A percentile compares a stretch with the other conserved stretches of the same genome.
Evolutionary conservation across 2,329 filamentous ascomycete species (phyloP).

Genomic region (Ustulina deusta): DNA sequence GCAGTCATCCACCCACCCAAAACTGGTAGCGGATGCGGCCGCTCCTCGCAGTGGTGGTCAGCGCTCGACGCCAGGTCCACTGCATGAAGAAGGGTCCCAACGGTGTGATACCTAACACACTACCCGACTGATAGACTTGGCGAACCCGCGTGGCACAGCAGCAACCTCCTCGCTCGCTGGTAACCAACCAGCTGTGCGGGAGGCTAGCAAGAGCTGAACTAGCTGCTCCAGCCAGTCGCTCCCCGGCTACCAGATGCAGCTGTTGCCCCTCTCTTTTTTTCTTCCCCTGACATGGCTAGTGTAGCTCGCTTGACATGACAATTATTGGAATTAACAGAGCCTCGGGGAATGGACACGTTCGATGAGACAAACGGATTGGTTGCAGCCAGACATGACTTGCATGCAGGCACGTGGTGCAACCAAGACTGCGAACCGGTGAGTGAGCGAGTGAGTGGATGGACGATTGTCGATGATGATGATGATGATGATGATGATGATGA

Average conservation of each 20-base stretch:
- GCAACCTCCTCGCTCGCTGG: conserved; percentile 26
- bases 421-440: conserved; percentile 22
- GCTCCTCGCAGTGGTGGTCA: conserved; percentile 21
- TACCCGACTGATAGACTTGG: conserved; percentile 29
- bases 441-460: conserved; percentile 10
- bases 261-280: conserved; percentile 21
- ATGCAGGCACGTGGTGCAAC: conserved; percentile 15
- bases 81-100: conserved; percentile 25
- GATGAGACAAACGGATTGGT: conserved; percentile 21
- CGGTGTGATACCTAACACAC: conserved; percentile 33
- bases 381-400: conserved; percentile 32
- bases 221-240: conserved; percentile 27
- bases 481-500: background rate
- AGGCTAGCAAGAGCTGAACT: conserved; percentile 36
- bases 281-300: conserved; percentile 31
- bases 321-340: conserved; percentile 32
- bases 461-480: background rate
- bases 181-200: conserved; percentile 38
- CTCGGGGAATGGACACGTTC: conserved; percentile 27
- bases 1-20: conserved; percentile 25
- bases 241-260: conserved; percentile 35
- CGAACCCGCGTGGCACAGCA: conserved; percentile 33
- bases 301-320: conserved; percentile 36
- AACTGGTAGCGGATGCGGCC: conserved; percentile 39
- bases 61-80: conserved; percentile 20